phyloP scores from a whole-genome alignment of 1,139 yeast genomes.

The Saccharomyces hybrid region DNA sequence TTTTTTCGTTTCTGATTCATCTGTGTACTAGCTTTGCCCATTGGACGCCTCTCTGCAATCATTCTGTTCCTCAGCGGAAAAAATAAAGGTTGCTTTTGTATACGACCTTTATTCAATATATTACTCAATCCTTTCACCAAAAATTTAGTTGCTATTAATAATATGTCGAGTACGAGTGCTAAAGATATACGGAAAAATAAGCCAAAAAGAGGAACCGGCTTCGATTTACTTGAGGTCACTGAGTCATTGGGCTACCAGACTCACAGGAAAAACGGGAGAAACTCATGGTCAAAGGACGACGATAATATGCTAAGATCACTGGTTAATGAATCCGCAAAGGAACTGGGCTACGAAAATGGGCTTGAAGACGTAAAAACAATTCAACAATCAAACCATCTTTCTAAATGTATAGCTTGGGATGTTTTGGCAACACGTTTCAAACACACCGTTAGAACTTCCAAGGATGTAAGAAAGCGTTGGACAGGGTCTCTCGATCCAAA shows the following conservation, averaged over 20 bases:
- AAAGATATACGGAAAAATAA: background rate
- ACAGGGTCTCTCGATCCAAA: conserved; percentile 74
- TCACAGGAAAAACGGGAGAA: conserved; percentile 52
- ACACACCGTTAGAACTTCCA: conserved; percentile 47
- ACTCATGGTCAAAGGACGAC: conserved; percentile 64
- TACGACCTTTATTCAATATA: background rate
- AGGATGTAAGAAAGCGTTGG: conserved; percentile 73
- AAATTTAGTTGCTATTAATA: background rate
- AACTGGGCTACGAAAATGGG: conserved; percentile 31
- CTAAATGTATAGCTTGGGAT: conserved; percentile 51
- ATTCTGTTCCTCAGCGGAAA: background rate
- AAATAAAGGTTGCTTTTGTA: background rate
- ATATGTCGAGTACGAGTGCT: background rate
- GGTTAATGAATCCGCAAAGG: conserved; percentile 33
- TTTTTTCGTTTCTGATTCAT: background rate
- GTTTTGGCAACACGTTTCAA: conserved; percentile 40
- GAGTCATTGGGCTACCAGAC: conserved; percentile 73
- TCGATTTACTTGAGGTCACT: conserved; percentile 63
- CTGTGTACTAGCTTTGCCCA: background rate
- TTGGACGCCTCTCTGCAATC: background rate
- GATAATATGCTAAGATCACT: conserved; percentile 42
- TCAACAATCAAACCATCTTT: conserved; percentile 25
- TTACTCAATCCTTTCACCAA: no score
- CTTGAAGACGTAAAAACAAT: conserved; percentile 27
- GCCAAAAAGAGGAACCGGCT: conserved; percentile 11